Percentiles rank a stretch among this genome's conserved stretches.
phyloP scores from a whole-genome alignment of 176 grass and related monocot genomes.

The Alopecurus myosuroides region DNA sequence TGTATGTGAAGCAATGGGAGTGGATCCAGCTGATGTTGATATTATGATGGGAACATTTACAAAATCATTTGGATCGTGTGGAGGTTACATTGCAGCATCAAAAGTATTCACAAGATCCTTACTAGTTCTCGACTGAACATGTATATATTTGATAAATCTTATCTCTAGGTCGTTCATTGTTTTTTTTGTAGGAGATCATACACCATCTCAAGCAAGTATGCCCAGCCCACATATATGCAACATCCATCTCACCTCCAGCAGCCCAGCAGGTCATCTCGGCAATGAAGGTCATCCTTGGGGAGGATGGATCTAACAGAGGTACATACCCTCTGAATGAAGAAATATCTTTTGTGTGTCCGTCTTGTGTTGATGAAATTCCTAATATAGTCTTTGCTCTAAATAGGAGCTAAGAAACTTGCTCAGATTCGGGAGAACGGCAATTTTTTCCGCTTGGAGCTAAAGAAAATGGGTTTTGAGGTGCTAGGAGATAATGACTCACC shows the following conservation, averaged over 20 bases:
- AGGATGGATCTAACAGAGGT: slow-evolving; percentile 51
- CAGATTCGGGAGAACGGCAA: slow-evolving; percentile 87
- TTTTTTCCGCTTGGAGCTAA: slow-evolving; percentile 63
- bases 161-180: too few species aligned
- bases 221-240: slow-evolving; percentile 77
- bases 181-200: too few species aligned
- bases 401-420: slow-evolving; percentile 76
- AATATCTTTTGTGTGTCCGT: background rate
- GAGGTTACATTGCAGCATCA: too few species aligned
- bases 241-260: slow-evolving; percentile 89
- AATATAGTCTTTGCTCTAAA: slow-evolving; percentile 26
- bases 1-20: slow-evolving; percentile 78
- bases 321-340: background rate
- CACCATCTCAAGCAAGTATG: too few species aligned
- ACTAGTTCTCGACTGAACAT: too few species aligned
- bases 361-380: slow-evolving; percentile 3
- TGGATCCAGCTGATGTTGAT: slow-evolving; percentile 78
- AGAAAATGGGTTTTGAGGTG: slow-evolving; percentile 94
- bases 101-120: too few species aligned
- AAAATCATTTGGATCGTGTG: slow-evolving; percentile 92
- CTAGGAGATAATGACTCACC: slow-evolving; percentile 87
- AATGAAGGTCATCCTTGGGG: slow-evolving; percentile 77
- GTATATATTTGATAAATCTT: too few species aligned
- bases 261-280: slow-evolving; percentile 89
- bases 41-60: slow-evolving; percentile 99